Evolutionary conservation across 768 basidiomycete species (phyloP).

Genomic region (Tulasnella sp.): DNA sequence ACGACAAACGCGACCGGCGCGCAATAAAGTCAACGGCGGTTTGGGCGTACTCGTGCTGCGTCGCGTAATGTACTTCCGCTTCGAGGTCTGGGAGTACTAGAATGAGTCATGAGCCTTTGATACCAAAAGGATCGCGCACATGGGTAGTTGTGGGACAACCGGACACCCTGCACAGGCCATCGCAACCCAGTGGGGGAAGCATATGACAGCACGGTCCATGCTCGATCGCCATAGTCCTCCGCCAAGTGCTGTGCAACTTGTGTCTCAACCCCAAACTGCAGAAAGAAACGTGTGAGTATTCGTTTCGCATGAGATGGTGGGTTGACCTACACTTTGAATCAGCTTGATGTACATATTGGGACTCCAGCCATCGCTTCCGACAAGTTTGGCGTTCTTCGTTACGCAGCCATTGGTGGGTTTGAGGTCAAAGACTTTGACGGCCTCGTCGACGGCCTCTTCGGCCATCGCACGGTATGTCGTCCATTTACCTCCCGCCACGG

Average conservation of each 20-base stretch:
- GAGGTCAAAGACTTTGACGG: conserved; percentile 66
- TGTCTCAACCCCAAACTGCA: conserved; percentile 74
- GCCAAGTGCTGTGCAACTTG: conserved; percentile 89
- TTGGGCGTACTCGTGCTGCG: conserved; percentile 79
- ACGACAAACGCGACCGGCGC: conserved; percentile 82
- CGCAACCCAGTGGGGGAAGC: conserved; percentile 60
- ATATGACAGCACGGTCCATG: conserved; percentile 84
- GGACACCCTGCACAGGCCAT: conserved; percentile 80
- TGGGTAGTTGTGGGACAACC: conserved; percentile 59
- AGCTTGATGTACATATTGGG: conserved; percentile 94
- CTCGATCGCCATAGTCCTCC: conserved; percentile 91
- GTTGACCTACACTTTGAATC: conserved; percentile 61
- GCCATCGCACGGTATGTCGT: conserved; percentile 97
- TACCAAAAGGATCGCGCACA: conserved; percentile 34
- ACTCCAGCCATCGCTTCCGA: conserved; percentile 91
- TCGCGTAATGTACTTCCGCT: conserved; percentile 83
- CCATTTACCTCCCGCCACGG: conserved; percentile 97
- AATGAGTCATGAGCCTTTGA: neutral
- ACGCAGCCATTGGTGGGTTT: conserved; percentile 48
- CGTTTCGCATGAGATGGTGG: neutral
- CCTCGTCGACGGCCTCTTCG: conserved; percentile 81
- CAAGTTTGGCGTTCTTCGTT: conserved; percentile 67
- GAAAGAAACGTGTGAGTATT: too few relatives aligned
- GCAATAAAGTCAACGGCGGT: conserved; percentile 91
- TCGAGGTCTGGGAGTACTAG: conserved; percentile 50